Percentiles rank a stretch among this genome's conserved stretches.
Conservation (phyloP, 371 early-diverging fungal genomes). For the Basidiobolus meristosporus region DNA sequence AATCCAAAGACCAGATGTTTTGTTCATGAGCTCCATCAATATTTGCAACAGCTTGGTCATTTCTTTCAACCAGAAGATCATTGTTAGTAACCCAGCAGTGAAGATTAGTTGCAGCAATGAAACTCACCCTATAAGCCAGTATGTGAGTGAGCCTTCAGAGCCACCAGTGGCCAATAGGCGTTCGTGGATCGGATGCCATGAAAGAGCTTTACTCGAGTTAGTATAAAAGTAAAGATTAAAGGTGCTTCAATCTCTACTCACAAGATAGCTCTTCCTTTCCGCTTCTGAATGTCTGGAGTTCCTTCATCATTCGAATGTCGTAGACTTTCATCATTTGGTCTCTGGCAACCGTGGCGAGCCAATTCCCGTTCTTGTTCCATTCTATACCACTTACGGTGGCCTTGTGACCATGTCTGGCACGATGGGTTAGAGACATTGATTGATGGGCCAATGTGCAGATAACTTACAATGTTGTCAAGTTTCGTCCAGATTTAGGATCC, state of each 20-base stretch:
- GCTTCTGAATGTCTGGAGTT: conserved; percentile 78
- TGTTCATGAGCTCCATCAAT: conserved; percentile 88
- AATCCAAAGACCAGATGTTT: conserved; percentile 96
- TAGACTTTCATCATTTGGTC: conserved; percentile 93
- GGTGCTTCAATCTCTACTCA: conserved; percentile 14
- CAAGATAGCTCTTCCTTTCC: conserved; percentile 91
- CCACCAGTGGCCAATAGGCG: conserved; percentile 87
- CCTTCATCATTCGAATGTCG: conserved; percentile 93
- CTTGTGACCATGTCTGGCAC: conserved; percentile 84
- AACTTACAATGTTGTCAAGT: conserved; percentile 74
- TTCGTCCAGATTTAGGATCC: conserved; percentile 93
- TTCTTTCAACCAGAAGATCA: conserved; percentile 7
- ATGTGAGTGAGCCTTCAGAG: conserved; percentile 83
- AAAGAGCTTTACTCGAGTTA: conserved; percentile 28
- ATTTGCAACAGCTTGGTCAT: conserved; percentile 38
- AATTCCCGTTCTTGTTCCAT: conserved; percentile 97
- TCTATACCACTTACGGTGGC: conserved; percentile 83
- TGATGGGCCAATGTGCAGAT: neutral
- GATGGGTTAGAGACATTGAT: conserved; percentile 1
- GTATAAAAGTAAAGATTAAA: neutral
- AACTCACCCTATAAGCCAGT: conserved; percentile 75
- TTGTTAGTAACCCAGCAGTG: conserved; percentile 1
- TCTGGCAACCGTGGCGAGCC: conserved; percentile 87
- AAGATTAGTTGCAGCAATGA: too few relatives aligned
- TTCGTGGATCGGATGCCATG: conserved; percentile 94